phyloP scores from a whole-genome alignment of 2,329 filamentous ascomycete species.

The Talaromyces islandicus region DNA sequence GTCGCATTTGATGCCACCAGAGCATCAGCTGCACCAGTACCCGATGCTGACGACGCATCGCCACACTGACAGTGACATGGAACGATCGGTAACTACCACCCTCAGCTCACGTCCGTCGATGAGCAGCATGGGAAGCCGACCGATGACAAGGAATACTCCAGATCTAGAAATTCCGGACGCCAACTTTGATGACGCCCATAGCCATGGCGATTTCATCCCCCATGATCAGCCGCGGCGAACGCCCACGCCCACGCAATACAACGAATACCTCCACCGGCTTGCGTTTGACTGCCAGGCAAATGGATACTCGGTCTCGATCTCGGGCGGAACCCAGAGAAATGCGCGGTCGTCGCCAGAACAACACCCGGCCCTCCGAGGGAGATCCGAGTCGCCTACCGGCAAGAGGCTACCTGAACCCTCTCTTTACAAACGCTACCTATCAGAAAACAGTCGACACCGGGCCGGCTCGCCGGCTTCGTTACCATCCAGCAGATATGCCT shows the following conservation, averaged over 20 bases:
- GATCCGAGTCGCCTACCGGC: slow-evolving; percentile 3
- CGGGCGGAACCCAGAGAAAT: slow-evolving; percentile 5
- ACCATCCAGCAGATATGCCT: background rate
- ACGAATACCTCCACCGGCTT: slow-evolving; percentile 6
- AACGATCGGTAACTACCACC: background rate
- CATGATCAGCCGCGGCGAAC: background rate
- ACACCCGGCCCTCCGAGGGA: background rate
- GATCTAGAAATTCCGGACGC: background rate
- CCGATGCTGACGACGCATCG: background rate
- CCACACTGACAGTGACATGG: background rate
- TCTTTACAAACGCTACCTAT: background rate
- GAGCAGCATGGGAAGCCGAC: background rate
- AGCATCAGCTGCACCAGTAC: background rate
- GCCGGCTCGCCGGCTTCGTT: background rate
- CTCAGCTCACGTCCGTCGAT: background rate
- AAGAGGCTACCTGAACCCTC: slow-evolving; percentile 1
- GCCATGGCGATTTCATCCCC: background rate
- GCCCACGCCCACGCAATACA: background rate
- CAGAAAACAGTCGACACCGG: background rate
- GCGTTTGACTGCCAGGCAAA: slow-evolving; percentile 5
- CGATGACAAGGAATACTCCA: background rate
- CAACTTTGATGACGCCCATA: background rate
- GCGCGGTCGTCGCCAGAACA: background rate
- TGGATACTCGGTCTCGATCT: slow-evolving; percentile 6
- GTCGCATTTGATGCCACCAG: slow-evolving; percentile 19